A percentile compares a stretch with the other conserved stretches of the same genome.
Conservation (phyloP, 495 filamentous ascomycete genomes). For the Astrocystis sublimbata region DNA sequence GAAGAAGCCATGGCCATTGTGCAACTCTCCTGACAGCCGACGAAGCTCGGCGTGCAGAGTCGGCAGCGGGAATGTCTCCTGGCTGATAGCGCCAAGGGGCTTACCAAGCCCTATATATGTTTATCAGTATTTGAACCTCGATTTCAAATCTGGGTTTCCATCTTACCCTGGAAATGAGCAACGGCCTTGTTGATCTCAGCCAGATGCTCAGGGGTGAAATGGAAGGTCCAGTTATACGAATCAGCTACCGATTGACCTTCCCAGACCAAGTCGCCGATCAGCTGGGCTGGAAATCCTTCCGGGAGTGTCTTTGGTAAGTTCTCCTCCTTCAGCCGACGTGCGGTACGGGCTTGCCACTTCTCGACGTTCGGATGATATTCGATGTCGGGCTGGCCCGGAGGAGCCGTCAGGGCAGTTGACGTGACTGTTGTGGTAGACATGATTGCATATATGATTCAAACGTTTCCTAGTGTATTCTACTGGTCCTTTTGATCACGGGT, state of each 20-base stretch:
- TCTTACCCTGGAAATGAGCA: constrained; percentile 54
- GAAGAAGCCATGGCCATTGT: constrained; percentile 61
- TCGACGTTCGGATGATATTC: constrained; percentile 56
- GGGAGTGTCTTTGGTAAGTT: constrained; percentile 49
- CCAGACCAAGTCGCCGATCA: constrained; percentile 58
- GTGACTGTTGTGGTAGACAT: constrained; percentile 29
- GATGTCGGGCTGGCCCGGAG: constrained; percentile 51
- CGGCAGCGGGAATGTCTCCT: constrained; percentile 60
- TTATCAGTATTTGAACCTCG: not conserved
- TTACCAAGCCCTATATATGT: constrained; percentile 40
- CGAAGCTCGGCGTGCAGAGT: constrained; percentile 49
- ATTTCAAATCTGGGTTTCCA: not conserved
- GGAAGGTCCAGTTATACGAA: constrained; percentile 53
- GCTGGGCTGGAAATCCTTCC: constrained; percentile 49
- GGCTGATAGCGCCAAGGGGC: constrained; percentile 49
- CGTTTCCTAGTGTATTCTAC: not conserved
- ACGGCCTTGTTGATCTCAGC: constrained; percentile 59
- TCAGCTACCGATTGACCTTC: constrained; percentile 54
- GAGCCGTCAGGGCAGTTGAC: constrained; percentile 22
- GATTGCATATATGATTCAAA: not conserved
- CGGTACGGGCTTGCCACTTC: constrained; percentile 55
- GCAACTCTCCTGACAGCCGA: constrained; percentile 53
- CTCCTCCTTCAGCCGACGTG: constrained; percentile 43
- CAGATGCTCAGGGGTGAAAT: constrained; percentile 48
- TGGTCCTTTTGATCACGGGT: not conserved